Percentiles rank a stretch among this genome's conserved stretches.
Conservation (phyloP, 2,329 filamentous ascomycete genomes). For the Coniochaeta pulveracea region DNA sequence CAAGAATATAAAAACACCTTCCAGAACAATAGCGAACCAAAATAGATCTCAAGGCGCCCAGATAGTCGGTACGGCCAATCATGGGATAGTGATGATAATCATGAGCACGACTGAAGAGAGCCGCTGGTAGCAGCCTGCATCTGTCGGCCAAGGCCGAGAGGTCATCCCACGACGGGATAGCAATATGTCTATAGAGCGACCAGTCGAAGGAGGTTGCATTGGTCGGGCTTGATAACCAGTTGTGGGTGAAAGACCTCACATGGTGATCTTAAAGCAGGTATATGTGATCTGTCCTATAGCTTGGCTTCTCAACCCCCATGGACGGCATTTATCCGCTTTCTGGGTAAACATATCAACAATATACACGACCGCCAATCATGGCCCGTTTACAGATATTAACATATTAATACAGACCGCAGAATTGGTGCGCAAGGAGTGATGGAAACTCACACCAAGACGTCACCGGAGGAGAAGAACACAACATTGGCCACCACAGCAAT, state of each 20-base stretch:
- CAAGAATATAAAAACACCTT: background rate
- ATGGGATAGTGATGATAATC: background rate
- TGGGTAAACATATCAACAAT: constrained; percentile 2
- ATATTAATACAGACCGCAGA: constrained; percentile 3
- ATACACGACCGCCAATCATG: background rate
- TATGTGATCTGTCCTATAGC: constrained; percentile 1
- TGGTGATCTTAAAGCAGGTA: constrained; percentile 1
- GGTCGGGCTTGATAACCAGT: background rate
- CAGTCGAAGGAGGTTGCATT: constrained; percentile 1
- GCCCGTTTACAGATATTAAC: background rate
- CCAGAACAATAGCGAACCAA: background rate
- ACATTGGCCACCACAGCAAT: constrained; percentile 3
- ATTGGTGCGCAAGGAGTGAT: constrained; percentile 1
- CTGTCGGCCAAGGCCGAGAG: background rate
- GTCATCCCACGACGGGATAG: background rate
- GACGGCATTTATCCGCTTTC: constrained; percentile 3
- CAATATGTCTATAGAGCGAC: constrained; percentile 2
- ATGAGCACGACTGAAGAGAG: background rate
- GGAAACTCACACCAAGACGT: background rate
- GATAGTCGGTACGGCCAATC: constrained; percentile 1
- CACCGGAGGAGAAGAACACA: background rate
- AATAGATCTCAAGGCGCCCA: constrained; percentile 4
- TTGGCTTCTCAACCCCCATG: too few species aligned
- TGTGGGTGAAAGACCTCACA: constrained; percentile 2
- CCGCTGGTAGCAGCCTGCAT: background rate